These are phyloP conservation scores for Taiozyma sp. DNA, from an alignment of 1,139 yeast species.

Conservation along the genomic window DNA sequence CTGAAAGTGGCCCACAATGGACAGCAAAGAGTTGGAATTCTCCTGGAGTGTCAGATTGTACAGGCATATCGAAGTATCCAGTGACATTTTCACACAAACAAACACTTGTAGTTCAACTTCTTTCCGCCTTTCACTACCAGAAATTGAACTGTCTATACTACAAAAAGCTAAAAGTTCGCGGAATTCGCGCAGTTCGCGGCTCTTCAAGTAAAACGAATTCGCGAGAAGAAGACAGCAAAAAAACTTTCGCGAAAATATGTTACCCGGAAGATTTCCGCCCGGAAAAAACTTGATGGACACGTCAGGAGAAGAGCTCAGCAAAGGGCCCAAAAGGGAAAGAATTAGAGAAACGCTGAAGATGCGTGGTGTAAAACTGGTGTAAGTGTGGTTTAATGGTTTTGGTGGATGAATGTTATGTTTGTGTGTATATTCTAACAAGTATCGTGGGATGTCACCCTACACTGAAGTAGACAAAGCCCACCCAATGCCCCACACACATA, in stretches of 20 bases:
- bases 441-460: too few relatives aligned
- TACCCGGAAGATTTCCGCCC: background rate
- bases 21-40: constrained; percentile 47
- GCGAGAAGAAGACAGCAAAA: background rate
- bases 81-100: constrained; percentile 9
- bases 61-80: constrained; percentile 36
- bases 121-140: background rate
- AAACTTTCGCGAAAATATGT: background rate
- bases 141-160: background rate
- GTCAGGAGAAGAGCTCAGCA: background rate
- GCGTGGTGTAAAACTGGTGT: too few relatives aligned
- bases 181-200: background rate
- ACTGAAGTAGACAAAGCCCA: background rate
- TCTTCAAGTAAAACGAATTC: background rate
- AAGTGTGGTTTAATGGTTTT: too few relatives aligned
- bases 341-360: background rate
- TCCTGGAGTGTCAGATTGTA: constrained; percentile 65
- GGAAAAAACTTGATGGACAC: background rate
- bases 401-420: too few relatives aligned
- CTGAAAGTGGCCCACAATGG: constrained; percentile 66
- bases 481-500: background rate
- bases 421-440: too few relatives aligned
- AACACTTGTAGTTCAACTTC: background rate
- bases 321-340: background rate
- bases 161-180: background rate